Evolutionary conservation across 1,284 basidiomycete genomes (phyloP).

Genomic region (Golubevia pallescens): DNA sequence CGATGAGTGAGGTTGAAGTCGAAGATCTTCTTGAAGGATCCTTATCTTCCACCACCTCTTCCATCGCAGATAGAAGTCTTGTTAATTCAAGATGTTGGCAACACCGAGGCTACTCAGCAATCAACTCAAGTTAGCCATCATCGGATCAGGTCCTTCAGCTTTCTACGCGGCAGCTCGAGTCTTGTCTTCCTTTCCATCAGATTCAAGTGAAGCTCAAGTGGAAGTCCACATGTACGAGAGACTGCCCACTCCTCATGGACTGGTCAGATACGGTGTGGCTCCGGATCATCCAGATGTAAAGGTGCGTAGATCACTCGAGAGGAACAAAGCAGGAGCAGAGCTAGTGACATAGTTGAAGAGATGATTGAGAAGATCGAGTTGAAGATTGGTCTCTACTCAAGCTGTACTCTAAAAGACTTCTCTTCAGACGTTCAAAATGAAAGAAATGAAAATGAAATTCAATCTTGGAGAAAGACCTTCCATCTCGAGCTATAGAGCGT

Average conservation of each 20-base stretch:
- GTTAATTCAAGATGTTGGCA: neutral
- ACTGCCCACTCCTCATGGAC: conserved; percentile 90
- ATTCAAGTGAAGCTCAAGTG: conserved; percentile 14
- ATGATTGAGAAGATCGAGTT: too few species aligned
- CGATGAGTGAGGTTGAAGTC: neutral
- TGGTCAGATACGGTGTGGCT: conserved; percentile 94
- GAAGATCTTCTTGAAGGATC: too few species aligned
- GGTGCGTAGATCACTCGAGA: conserved; percentile 65
- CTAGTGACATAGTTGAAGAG: too few species aligned
- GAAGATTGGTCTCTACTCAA: too few species aligned
- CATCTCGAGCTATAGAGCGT: too few species aligned
- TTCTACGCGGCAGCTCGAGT: conserved; percentile 58
- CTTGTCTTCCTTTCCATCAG: conserved; percentile 33
- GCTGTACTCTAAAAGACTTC: too few species aligned
- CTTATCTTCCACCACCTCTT: too few species aligned
- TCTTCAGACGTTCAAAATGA: too few species aligned
- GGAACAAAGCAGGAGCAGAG: too few species aligned
- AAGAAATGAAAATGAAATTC: too few species aligned
- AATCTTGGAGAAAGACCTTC: too few species aligned
- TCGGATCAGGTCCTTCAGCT: conserved; percentile 55
- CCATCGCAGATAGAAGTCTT: too few species aligned
- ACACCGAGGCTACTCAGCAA: neutral
- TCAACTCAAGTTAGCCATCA: conserved; percentile 36
- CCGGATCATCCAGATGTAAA: conserved; percentile 96
- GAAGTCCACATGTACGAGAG: conserved; percentile 93